Evolutionary conservation across 148 eudicot genomes (phyloP), one percentile per base, ranked within the genome.

Genomic region (Linanthus parryae): DNA sequence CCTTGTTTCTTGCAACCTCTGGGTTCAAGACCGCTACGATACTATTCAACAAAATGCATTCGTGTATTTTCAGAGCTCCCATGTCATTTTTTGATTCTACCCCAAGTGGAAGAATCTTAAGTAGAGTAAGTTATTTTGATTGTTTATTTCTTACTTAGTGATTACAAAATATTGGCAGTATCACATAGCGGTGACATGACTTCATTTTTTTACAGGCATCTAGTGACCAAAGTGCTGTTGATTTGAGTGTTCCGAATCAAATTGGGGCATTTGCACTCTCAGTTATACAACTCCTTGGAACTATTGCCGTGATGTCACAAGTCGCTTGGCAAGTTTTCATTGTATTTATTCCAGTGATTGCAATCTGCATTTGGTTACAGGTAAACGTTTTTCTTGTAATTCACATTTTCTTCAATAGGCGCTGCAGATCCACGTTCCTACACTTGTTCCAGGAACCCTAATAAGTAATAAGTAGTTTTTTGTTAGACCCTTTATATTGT

Each of bases 21-120:
- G 76, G 74, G 24, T 76, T 55, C 47, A 65, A 73, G 66, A 80
- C 86, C 22, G 77, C 86, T 9, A 76, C 71, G 4, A 29, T 50
- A 45, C 77, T 80, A 52, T 80, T 80, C 58, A 70, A 57, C 38
- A 80, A 70, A 64, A 80, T 80, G 82, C 82, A 76, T 66, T 44
- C 30, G 2, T 58, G 74, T 57, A 67, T 80, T 35, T 80, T 80
- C 47, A 76, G 86, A 31, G 86, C 82, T 54, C 82, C 82, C 2
- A 76, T 80, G 82, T 80, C 79, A 0, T 76, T 76, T 64, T 80
- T 80, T 56, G 86, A 80, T 58, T 51, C 82, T 35, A 80, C 86
- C 35, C 86, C 86, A 41, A 73, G 79, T 28, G 82, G 86, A 4
- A 60, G 86, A 46, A 73, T 73, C 68, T 61, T 80, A 24, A 80